phyloP scores from a whole-genome alignment of 2,329 filamentous ascomycete species.

The Aspergillus spinulosporus region DNA sequence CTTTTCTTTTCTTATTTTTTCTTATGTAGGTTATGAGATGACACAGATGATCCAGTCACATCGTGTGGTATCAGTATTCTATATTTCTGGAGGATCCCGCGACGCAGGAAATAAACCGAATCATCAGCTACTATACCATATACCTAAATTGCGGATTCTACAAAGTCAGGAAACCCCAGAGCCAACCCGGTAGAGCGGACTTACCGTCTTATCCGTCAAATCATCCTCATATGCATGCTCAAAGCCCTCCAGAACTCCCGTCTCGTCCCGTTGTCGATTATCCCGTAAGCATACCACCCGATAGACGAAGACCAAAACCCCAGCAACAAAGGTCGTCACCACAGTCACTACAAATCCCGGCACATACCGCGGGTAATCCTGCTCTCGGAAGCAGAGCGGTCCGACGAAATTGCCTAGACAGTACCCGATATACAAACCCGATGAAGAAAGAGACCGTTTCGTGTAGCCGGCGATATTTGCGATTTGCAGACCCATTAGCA shows the following conservation, averaged over 20 bases:
- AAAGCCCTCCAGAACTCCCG: constrained; percentile 47
- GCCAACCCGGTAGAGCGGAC: neutral
- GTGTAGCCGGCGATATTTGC: constrained; percentile 57
- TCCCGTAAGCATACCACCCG: constrained; percentile 48
- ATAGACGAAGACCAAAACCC: constrained; percentile 45
- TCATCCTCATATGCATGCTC: constrained; percentile 57
- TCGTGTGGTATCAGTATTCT: too few relatives aligned
- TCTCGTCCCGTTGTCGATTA: constrained; percentile 46
- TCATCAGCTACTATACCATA: neutral
- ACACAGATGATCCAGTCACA: too few relatives aligned
- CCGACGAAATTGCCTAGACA: constrained; percentile 53
- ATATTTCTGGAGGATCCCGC: too few relatives aligned
- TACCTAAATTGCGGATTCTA: constrained; percentile 20
- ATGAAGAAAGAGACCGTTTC: constrained; percentile 51
- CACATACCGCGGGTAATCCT: constrained; percentile 44
- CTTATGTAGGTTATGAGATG: too few relatives aligned
- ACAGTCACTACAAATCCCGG: constrained; percentile 45
- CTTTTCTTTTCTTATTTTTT: too few relatives aligned
- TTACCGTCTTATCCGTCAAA: constrained; percentile 46
- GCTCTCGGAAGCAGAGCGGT: constrained; percentile 44
- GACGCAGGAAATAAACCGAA: too few relatives aligned
- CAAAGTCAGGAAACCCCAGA: neutral
- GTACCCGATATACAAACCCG: constrained; percentile 54
- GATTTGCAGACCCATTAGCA: constrained; percentile 52
- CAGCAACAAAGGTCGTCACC: constrained; percentile 35